Evolutionary conservation across 305 asterid species (phyloP), one percentile per base, ranked within the genome.

Genomic region (Fraxinus albicans): DNA sequence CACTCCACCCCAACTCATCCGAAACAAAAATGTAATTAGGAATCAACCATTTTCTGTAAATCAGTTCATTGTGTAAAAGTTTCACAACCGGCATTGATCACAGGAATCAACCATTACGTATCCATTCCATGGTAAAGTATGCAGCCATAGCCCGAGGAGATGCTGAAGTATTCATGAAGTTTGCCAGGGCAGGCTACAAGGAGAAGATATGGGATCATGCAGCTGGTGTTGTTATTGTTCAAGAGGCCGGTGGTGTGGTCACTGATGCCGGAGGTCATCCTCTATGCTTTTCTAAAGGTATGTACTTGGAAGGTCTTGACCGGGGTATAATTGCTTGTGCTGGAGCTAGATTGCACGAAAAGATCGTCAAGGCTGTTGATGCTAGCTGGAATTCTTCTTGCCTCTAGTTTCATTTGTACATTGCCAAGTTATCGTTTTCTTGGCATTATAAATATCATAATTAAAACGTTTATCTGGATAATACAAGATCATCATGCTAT

Each of bases 151-250:
- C 98, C 3, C 85, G 95, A 77, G 98, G 98, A 63, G 95, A 93
- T 27, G 98, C 96, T 8, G 98, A 94, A 82, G 86, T 92, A 85
- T 93, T 91, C 89, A 94, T 94, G 97, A 94, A 93, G 79, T 94
- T 93, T 40, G 94, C 97, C 0, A 83, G 94, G 85, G 88, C 93
- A 8, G 98, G 97, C 42, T 92, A 91, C 84, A 92, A 90, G 90
- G 98, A 94, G 91, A 94, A 94, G 87, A 93, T 93, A 88, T 94
- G 96, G 98, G 98, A 94, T 82, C 98, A 94, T 79, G 97, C 97
- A 33, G 97, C 98, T 8, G 97, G 98, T n/a, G 96, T 92, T 17
- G 93, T 94, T 4, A 90, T 94, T 80, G 87, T 92, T 73, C 84
- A 92, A 86, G 98, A 91, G 84, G 98, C 98, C 1, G 98, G 98